phyloP scores from a whole-genome alignment of 2,329 filamentous ascomycete genomes.

The Beauveria sp. region DNA sequence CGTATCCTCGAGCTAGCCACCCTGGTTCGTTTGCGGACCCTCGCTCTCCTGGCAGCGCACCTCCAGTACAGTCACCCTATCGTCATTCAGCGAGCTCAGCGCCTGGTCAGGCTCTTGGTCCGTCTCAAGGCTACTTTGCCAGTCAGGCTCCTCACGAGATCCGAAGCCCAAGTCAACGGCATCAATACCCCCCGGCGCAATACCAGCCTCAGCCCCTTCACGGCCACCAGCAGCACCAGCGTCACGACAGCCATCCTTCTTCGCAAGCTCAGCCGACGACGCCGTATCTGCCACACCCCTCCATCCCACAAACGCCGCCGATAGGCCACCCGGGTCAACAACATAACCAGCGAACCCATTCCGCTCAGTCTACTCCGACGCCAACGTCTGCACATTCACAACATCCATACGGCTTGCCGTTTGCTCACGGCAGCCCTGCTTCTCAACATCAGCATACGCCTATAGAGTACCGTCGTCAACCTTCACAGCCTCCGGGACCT shows the following conservation, averaged over 20 bases:
- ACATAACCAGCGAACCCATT: constrained; percentile 43
- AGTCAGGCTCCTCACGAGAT: constrained; percentile 34
- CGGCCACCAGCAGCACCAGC: constrained; percentile 25
- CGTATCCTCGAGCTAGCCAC: constrained; percentile 38
- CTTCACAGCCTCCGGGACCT: constrained; percentile 48
- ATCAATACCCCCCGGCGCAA: constrained; percentile 40
- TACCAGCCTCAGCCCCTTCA: constrained; percentile 19
- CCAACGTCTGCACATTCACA: constrained; percentile 57
- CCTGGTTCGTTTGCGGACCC: constrained; percentile 37
- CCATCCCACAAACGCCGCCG: constrained; percentile 43
- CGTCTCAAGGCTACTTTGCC: constrained; percentile 37
- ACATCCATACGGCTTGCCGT: constrained; percentile 43
- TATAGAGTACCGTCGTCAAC: constrained; percentile 37
- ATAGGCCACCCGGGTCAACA: constrained; percentile 35
- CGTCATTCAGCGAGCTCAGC: constrained; percentile 40
- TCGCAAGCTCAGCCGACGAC: constrained; percentile 26
- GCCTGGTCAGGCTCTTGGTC: constrained; percentile 28
- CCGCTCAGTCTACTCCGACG: constrained; percentile 51
- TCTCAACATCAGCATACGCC: constrained; percentile 35
- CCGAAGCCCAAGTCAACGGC: constrained; percentile 43
- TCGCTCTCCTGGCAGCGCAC: constrained; percentile 43
- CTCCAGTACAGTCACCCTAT: constrained; percentile 39
- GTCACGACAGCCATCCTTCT: constrained; percentile 40
- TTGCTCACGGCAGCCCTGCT: constrained; percentile 46
- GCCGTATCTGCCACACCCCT: constrained; percentile 33